Evolutionary conservation across 805 yeast genomes (phyloP), one percentile per base, ranked within the genome.

Genomic region (Starmerella riodocensis): DNA sequence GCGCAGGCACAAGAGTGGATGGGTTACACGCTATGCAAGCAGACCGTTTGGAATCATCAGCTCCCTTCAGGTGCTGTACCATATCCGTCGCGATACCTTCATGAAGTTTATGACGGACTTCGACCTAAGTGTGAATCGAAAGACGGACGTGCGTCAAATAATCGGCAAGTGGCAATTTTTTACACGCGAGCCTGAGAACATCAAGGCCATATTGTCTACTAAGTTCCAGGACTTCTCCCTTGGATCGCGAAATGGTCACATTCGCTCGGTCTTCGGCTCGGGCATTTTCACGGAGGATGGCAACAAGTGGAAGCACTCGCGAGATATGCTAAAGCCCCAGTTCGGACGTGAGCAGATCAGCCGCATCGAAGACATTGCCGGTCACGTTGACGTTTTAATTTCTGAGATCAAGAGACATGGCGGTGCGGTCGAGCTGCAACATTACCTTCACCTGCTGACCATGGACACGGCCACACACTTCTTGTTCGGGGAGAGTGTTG

Each of bases 271-370:
- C 24, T 45, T 60, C 13, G 63, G 63, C 9, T 45, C 50, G 29
- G 64, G 64, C 4, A 60, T 60, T 32, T 60, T 60, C 49, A 59
- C 62, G 7, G 50, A 56, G 23, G 54, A 54, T 32, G 61, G 62
- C 26, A 50, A 49, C 32, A 54, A 53, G 26, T 60, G 64, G 64
- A 52, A 54, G 35, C 63, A 60, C 39, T 55, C 62, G 21, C 49
- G 64, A 16, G 54, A 58, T 4, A 41, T 60, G 52, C 50, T 60
- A 34, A 52, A 63, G 25, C 64, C 64, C 8, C 61, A 58, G 46
- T 60, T 60, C 47, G 38, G 53, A 30, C 47, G 57, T 4, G 55
- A 53, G 28, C 61, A 58, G 49, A 53, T 59, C 18, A 47, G 55
- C 18, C 57, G 55, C 22, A 46, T 58, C 1, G 47, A 45, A 13